phyloP scores from a whole-genome alignment of 441 rosid genomes.

The Mallotus repandus region DNA sequence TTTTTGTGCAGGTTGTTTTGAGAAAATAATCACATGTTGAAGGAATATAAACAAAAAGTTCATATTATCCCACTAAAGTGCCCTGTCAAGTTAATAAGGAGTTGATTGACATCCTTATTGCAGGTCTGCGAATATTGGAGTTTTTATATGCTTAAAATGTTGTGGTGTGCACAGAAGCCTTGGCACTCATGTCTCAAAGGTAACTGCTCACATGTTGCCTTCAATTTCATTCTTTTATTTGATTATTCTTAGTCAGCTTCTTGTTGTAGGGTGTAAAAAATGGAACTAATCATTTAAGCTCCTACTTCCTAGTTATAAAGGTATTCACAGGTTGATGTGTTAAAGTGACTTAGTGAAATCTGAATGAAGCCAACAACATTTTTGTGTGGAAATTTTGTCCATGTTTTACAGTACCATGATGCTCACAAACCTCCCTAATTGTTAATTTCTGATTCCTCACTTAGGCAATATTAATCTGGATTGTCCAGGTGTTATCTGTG shows the following conservation, averaged over 20 bases:
- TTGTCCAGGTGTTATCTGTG: slow-evolving; percentile 77
- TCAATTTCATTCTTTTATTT: not conserved
- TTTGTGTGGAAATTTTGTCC: not conserved
- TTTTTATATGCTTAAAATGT: slow-evolving; percentile 94
- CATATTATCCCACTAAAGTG: not conserved
- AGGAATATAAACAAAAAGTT: not conserved
- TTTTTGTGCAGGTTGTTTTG: not conserved
- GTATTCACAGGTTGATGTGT: not conserved
- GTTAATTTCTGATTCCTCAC: slow-evolving; percentile 6
- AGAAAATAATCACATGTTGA: not conserved
- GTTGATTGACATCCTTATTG: slow-evolving; percentile 22
- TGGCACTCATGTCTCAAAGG: slow-evolving; percentile 94
- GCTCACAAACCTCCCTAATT: not conserved
- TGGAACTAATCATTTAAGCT: not conserved
- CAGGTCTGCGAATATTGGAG: slow-evolving; percentile 99
- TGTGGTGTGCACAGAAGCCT: slow-evolving; percentile 97
- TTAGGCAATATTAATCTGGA: slow-evolving; percentile 7
- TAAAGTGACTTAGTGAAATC: not conserved
- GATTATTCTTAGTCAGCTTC: not conserved
- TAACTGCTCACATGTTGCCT: slow-evolving; percentile 29
- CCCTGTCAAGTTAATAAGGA: not conserved
- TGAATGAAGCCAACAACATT: not conserved
- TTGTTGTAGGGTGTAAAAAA: not conserved
- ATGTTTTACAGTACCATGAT: not conserved
- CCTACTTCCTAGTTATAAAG: not conserved